Percentiles rank a stretch among this genome's conserved stretches.
These are phyloP conservation scores for Xylaria sp. DNA, from an alignment of 2,329 filamentous ascomycete species.

Conservation along the genomic window DNA sequence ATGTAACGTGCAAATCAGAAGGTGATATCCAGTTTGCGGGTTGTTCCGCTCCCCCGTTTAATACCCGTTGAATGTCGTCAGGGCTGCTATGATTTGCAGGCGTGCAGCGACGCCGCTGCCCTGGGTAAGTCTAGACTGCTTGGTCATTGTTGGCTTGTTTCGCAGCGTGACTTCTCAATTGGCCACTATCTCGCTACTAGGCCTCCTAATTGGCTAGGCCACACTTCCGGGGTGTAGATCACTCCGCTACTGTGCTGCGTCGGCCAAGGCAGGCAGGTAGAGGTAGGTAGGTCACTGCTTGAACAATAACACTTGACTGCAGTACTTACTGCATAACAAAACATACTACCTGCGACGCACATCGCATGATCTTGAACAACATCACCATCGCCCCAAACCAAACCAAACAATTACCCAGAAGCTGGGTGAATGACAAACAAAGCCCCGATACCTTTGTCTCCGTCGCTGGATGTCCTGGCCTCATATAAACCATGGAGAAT, in stretches of 20 bases:
- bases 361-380: constrained; percentile 16
- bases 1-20: too few relatives aligned
- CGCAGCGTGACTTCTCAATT: background rate
- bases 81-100: background rate
- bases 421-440: constrained; percentile 22
- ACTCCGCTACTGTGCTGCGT: background rate
- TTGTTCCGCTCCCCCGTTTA: too few relatives aligned
- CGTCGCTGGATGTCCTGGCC: constrained; percentile 8
- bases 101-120: too few relatives aligned
- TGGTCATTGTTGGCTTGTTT: background rate
- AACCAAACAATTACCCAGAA: background rate
- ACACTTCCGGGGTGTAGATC: background rate
- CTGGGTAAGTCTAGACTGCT: too few relatives aligned
- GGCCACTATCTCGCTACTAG: too few relatives aligned
- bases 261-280: background rate
- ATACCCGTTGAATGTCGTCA: background rate
- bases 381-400: constrained; percentile 11
- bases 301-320: background rate
- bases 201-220: background rate
- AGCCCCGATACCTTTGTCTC: constrained; percentile 2
- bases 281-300: background rate
- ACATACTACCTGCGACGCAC: background rate
- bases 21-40: too few relatives aligned
- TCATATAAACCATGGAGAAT: constrained; percentile 34
- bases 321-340: background rate